These are phyloP conservation scores for Colletotrichum kahawae DNA, from an alignment of 2,329 filamentous ascomycete genomes.

Conservation along the genomic window DNA sequence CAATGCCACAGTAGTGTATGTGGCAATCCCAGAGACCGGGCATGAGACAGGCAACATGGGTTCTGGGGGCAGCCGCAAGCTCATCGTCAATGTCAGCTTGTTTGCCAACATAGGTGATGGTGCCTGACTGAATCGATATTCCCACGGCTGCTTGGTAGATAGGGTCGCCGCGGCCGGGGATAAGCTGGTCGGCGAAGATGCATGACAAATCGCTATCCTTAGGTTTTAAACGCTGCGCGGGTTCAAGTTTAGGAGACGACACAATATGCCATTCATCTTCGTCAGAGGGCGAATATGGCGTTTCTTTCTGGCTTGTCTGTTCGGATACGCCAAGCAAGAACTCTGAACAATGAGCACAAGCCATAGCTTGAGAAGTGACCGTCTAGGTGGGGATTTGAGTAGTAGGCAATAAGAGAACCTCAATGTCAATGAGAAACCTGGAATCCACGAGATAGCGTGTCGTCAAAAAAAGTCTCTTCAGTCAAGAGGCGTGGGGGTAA, in stretches of 20 bases:
- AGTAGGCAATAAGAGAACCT: background rate
- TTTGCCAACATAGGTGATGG: background rate
- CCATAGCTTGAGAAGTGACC: background rate
- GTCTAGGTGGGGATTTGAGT: background rate
- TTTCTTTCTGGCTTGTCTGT: rapidly evolving
- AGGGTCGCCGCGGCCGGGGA: background rate
- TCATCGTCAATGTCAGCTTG: background rate
- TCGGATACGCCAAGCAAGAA: background rate
- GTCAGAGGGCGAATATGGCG: background rate
- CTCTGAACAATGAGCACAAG: background rate
- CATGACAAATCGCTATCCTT: background rate
- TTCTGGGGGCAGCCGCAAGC: background rate
- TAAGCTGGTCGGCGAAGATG: background rate
- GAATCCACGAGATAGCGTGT: background rate
- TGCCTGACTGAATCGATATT: background rate
- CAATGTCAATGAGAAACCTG: background rate
- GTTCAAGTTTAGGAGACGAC: background rate
- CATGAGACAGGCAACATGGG: background rate
- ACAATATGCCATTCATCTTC: background rate
- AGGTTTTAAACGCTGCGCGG: background rate
- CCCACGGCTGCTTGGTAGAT: background rate
- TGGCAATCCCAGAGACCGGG: background rate
- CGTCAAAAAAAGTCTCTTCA: background rate
- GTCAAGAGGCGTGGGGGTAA: background rate
- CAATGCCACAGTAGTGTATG: background rate